Evolutionary conservation across 768 basidiomycete genomes (phyloP), one percentile per base, ranked within the genome.

Genomic region (Exidia glandulosa): DNA sequence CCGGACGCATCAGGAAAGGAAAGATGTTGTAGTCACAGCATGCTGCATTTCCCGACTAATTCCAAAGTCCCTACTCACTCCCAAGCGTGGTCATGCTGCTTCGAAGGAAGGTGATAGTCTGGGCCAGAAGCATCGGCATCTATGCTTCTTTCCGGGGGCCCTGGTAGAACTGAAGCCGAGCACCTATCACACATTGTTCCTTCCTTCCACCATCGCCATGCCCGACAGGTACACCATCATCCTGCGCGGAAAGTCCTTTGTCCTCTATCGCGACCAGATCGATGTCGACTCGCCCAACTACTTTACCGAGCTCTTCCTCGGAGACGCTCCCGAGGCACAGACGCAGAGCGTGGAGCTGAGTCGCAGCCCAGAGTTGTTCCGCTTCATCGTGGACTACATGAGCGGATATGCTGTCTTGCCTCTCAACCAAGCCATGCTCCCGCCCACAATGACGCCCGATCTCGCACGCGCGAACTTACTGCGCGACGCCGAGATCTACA

Each of bases 221-320:
- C n/a, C n/a, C n/a, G n/a, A n/a, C n/a, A n/a, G n/a, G 57, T 63
- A 60, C 60, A 65, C 57, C 7, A 30, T 65, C 52, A 59, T 36
- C 37, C 37, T 56, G 27, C 62, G 64, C 19, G 50, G 23, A 3
- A 30, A 37, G 5, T 19, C 41, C 25, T 65, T 61, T 30, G 31
- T 9, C 13, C 62, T 65, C 30, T 32, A 50, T 23, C 32, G 30
- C n/a, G 30, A 47, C 6, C 64, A 65, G 36, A 63, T 65, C 60
- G 36, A 59, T 36, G 48, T 48, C 47, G 64, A 65, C 56, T 34
- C 60, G 7, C 64, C 64, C 3, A 62, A 65, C 60, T 63, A 56
- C 55, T 65, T 65, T 56, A 62, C 64, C 2, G n/a, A 59, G 0
- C 60, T 52, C 9, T 65, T 61, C 52, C 60, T 63, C 33, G 55